Evolutionary conservation across 345 rosid genomes (phyloP).

Genomic region (Punica granatum): DNA sequence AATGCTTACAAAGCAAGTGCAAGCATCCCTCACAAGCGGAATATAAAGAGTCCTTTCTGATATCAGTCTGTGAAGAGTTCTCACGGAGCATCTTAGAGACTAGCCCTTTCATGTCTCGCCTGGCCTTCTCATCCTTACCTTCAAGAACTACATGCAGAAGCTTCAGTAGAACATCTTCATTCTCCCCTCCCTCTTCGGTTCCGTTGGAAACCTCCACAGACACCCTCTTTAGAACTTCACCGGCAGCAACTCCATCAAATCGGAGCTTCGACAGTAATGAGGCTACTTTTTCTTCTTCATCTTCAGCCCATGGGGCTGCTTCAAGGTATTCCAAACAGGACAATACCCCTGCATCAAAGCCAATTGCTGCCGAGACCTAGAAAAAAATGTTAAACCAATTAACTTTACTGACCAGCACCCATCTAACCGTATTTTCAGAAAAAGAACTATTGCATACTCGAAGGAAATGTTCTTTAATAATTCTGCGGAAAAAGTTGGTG

Average conservation of each 20-base stretch:
- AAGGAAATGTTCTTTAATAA: not conserved
- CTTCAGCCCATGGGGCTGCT: conserved; percentile 99
- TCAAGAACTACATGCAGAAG: conserved; percentile 87
- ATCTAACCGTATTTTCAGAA: not conserved
- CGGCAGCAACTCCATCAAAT: conserved; percentile 89
- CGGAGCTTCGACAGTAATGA: conserved; percentile 70
- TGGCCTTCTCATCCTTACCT: conserved; percentile 94
- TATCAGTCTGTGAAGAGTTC: conserved; percentile 82
- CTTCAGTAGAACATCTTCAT: conserved; percentile 75
- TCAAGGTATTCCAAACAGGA: conserved; percentile 95
- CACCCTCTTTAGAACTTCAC: conserved; percentile 90
- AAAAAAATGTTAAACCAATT: conserved; percentile 14
- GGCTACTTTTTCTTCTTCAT: conserved; percentile 91
- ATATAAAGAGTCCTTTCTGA: conserved; percentile 81
- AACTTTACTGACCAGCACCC: not conserved
- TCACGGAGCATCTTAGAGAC: conserved; percentile 93
- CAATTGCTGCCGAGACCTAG: conserved; percentile 94
- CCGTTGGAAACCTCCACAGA: conserved; percentile 59
- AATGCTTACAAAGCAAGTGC: conserved; percentile 53
- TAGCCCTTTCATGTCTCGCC: conserved; percentile 95
- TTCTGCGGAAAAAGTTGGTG: not conserved
- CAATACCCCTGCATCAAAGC: conserved; percentile 91
- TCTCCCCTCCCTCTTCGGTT: conserved; percentile 40
- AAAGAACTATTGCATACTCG: not conserved
- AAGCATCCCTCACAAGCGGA: conserved; percentile 78